Percentiles rank a stretch among this genome's conserved stretches.
Conservation (phyloP, 805 yeast species). For the Kodamaea kakaduensis region DNA sequence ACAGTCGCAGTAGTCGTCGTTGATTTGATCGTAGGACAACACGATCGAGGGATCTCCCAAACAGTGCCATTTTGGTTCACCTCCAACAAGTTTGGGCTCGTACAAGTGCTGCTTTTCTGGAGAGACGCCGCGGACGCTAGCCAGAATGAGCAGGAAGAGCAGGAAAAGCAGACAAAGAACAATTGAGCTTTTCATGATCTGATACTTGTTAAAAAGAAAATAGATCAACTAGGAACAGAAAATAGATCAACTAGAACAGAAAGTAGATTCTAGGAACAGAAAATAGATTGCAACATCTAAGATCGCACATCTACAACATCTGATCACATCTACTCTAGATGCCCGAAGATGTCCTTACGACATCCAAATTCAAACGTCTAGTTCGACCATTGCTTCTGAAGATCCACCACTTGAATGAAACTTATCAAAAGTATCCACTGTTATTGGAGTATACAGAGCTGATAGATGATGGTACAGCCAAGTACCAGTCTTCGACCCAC, state of each 20-base stretch:
- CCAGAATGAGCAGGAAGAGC: too few relatives aligned
- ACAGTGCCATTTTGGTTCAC: conserved; percentile 56
- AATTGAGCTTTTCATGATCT: too few relatives aligned
- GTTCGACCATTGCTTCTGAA: conserved; percentile 36
- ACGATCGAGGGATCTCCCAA: conserved; percentile 60
- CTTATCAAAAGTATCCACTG: conserved; percentile 24
- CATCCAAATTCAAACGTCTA: conserved; percentile 29
- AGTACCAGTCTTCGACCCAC: conserved; percentile 12
- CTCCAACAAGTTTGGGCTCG: conserved; percentile 41
- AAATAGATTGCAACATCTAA: too few relatives aligned
- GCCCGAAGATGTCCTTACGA: conserved; percentile 3
- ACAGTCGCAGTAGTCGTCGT: conserved; percentile 92
- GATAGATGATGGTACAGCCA: not conserved
- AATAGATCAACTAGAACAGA: too few relatives aligned
- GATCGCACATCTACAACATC: too few relatives aligned
- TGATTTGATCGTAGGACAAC: conserved; percentile 59
- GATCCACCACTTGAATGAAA: conserved; percentile 31
- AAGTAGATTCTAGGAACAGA: too few relatives aligned
- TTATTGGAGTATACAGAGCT: conserved; percentile 5
- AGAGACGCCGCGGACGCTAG: conserved; percentile 10
- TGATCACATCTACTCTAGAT: too few relatives aligned
- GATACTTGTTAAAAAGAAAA: too few relatives aligned
- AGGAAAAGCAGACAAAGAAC: too few relatives aligned
- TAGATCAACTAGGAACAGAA: too few relatives aligned
- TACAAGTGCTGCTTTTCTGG: conserved; percentile 39